Percentiles rank a stretch among this genome's conserved stretches.
These are phyloP conservation scores for Leptographium lundbergii DNA, from an alignment of 2,329 filamentous ascomycete species.

Conservation along the genomic window DNA sequence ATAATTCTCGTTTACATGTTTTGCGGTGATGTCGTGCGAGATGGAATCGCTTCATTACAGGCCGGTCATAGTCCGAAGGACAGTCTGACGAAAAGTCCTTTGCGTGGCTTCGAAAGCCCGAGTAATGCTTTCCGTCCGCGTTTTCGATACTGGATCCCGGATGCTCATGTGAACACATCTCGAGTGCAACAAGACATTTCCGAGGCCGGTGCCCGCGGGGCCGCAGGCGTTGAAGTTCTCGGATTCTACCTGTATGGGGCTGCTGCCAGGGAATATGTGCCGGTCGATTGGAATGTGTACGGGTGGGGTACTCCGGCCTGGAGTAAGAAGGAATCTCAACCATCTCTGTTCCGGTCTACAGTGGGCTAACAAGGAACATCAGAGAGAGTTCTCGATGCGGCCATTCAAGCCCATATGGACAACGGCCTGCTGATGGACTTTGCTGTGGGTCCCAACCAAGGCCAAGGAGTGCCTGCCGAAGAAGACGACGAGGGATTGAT, in stretches of 20 bases:
- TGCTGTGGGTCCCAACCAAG: conserved; percentile 32
- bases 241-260: conserved; percentile 25
- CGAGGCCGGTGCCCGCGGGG: conserved; percentile 18
- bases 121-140: neutral
- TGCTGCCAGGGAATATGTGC: conserved; percentile 9
- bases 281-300: conserved; percentile 20
- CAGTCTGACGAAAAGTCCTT: neutral
- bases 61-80: neutral
- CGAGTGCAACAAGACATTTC: conserved; percentile 20
- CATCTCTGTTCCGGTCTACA: neutral
- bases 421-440: conserved; percentile 30
- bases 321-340: neutral
- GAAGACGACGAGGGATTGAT: conserved; percentile 20
- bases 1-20: neutral
- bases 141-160: conserved; percentile 8
- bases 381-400: conserved; percentile 9
- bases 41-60: neutral
- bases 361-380: neutral
- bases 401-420: conserved; percentile 19
- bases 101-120: neutral
- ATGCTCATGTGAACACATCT: conserved; percentile 2
- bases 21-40: neutral
- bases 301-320: conserved; percentile 11
- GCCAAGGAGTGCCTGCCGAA: conserved; percentile 29
- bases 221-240: conserved; percentile 25